Evolutionary conservation across 2,329 filamentous ascomycete genomes (phyloP), one percentile per base, ranked within the genome.

Genomic region (Lecanoromycetidae sp.): DNA sequence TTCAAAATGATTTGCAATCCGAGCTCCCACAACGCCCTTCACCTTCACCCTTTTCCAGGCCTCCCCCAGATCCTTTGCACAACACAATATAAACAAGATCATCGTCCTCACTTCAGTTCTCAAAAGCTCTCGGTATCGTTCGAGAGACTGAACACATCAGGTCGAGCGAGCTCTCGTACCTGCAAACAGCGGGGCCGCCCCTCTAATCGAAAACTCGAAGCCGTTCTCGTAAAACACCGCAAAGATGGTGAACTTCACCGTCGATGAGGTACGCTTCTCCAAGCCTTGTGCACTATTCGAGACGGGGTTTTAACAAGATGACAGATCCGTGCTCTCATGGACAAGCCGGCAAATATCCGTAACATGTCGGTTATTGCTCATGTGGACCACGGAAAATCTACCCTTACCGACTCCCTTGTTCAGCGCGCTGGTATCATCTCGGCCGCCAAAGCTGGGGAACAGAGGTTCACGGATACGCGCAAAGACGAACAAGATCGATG

Each of bases 341-440:
- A 71, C 63, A 63, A 65, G 55, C 66, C 63, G 62, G 69, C 70
- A 64, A 81, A 80, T 71, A 80, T 82, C 70, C 75, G 79, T 66
- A 96, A 96, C 82, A 96, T 95, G 90, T 95, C 87, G 76, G 91
- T 98, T 71, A 96, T 96, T 87, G 91, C 91, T 71, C 91, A 98
- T 77, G 88, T 98, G 82, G 91, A 98, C 74, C 91, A 98, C 81
- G 91, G 91, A 77, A 98, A 98, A 76, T 98, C 91, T 63, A 98
- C 91, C 68, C 80, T 98, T 64, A 95, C 90, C 81, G 91, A 98
- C 75, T 96, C 91, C 63, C 86, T 98, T 59, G 84, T 98, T 68
- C 87, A 94, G 76, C 91, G 93, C 76, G 90, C 90, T 65, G 91
- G 91, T 90, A 98, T 98, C 67, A 95, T 98, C 69, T 96, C 91